Percentiles rank a stretch among this genome's conserved stretches.
These are phyloP conservation scores for Saccharomycopsis microspora DNA, from an alignment of 805 yeast genomes.

Conservation along the genomic window DNA sequence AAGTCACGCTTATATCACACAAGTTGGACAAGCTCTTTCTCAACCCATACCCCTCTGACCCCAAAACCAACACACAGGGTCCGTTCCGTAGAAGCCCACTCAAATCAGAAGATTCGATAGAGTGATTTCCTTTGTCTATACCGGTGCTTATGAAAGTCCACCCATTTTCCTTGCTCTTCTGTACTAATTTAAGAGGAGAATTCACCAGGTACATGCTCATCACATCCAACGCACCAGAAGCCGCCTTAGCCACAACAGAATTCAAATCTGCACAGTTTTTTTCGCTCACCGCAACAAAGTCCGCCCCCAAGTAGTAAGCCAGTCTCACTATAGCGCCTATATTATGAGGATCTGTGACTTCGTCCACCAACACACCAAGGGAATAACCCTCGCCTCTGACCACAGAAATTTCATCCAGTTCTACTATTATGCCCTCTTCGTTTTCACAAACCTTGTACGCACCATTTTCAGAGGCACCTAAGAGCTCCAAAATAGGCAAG, in stretches of 20 bases:
- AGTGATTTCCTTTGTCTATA: slow-evolving; percentile 21
- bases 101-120: slow-evolving; percentile 26
- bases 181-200: slow-evolving; percentile 55
- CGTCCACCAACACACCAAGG: slow-evolving; percentile 37
- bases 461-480: not conserved
- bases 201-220: slow-evolving; percentile 46
- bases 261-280: slow-evolving; percentile 55
- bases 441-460: not conserved
- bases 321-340: slow-evolving; percentile 46
- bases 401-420: not conserved
- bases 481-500: not conserved
- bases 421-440: not conserved
- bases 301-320: slow-evolving; percentile 47
- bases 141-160: slow-evolving; percentile 68
- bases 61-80: slow-evolving; percentile 67
- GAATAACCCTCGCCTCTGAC: slow-evolving; percentile 23
- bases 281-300: slow-evolving; percentile 40
- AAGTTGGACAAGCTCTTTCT: slow-evolving; percentile 50
- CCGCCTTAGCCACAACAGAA: slow-evolving; percentile 68
- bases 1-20: slow-evolving; percentile 36
- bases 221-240: slow-evolving; percentile 77
- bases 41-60: slow-evolving; percentile 80
- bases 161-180: slow-evolving; percentile 39
- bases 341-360: slow-evolving; percentile 54
- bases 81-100: slow-evolving; percentile 29